phyloP scores from a whole-genome alignment of 371 early-diverging fungal species.

The Mucor indicus region DNA sequence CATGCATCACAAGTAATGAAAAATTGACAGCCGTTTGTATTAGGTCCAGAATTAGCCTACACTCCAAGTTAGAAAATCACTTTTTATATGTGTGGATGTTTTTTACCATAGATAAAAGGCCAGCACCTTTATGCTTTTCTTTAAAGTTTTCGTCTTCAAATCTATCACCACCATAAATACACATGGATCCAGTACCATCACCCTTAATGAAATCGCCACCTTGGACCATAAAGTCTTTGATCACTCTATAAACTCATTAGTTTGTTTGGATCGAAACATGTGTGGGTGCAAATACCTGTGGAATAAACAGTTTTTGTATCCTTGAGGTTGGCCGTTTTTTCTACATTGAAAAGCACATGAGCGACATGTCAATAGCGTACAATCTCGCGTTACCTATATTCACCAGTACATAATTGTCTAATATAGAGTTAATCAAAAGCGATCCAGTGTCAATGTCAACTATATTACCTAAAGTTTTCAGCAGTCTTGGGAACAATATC shows the following conservation, averaged over 20 bases:
- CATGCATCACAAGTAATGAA: constrained; percentile 92
- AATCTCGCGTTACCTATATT: constrained; percentile 59
- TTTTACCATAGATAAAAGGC: constrained; percentile 93
- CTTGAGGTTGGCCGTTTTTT: constrained; percentile 75
- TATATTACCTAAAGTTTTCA: constrained; percentile 83
- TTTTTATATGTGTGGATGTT: no score
- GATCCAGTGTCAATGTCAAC: neutral
- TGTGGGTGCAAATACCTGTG: constrained; percentile 62
- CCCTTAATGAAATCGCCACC: constrained; percentile 94
- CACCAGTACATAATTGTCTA: constrained; percentile 90
- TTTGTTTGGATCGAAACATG: neutral
- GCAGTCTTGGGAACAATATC: constrained; percentile 97
- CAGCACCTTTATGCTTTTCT: constrained; percentile 88
- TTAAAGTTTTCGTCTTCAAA: constrained; percentile 98
- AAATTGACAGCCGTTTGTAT: constrained; percentile 96
- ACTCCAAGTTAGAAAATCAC: no score
- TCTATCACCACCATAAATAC: constrained; percentile 96
- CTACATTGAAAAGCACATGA: constrained; percentile 20
- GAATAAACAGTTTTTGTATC: constrained; percentile 89
- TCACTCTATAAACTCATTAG: constrained; percentile 61
- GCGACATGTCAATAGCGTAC: neutral
- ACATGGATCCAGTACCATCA: constrained; percentile 96
- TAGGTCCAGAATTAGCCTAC: constrained; percentile 88
- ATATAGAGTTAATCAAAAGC: neutral
- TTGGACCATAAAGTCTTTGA: constrained; percentile 98